Conservation (phyloP, 345 rosid genomes). For the Carallia pectinifolia region DNA sequence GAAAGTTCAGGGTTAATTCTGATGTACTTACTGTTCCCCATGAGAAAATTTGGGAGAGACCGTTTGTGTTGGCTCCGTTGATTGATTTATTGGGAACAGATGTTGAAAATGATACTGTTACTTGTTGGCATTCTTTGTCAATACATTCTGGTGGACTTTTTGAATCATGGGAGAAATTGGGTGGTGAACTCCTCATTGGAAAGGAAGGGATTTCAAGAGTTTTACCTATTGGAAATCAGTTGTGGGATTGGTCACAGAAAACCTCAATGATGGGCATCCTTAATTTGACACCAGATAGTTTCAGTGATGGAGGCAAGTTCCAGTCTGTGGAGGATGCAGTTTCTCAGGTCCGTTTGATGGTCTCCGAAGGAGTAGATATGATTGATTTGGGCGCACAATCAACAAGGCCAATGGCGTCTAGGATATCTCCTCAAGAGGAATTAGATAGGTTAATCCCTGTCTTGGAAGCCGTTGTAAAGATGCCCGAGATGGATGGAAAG, state of each 20-base stretch:
- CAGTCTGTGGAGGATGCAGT: constrained; percentile 62
- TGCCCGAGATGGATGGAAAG: constrained; percentile 92
- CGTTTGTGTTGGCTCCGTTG: constrained; percentile 91
- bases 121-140: constrained; percentile 76
- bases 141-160: constrained; percentile 48
- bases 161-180: constrained; percentile 72
- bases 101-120: constrained; percentile 63
- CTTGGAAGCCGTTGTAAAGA: constrained; percentile 54
- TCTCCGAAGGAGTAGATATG: constrained; percentile 77
- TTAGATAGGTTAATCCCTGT: constrained; percentile 69
- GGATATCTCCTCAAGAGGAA: constrained; percentile 69
- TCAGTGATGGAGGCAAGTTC: constrained; percentile 85
- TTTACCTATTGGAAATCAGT: constrained; percentile 55
- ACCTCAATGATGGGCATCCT: constrained; percentile 86
- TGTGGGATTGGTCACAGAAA: constrained; percentile 80
- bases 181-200: constrained; percentile 74
- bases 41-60: constrained; percentile 87
- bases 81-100: constrained; percentile 72
- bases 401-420: constrained; percentile 74
- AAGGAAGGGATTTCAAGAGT: constrained; percentile 75
- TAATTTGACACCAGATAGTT: constrained; percentile 93
- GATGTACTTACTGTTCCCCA: constrained; percentile 69
- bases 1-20: constrained; percentile 58
- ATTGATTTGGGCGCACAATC: constrained; percentile 92
- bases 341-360: constrained; percentile 66